These are phyloP conservation scores for Bipolaris oryzae DNA, from an alignment of 2,329 filamentous ascomycete genomes.

Conservation along the genomic window DNA sequence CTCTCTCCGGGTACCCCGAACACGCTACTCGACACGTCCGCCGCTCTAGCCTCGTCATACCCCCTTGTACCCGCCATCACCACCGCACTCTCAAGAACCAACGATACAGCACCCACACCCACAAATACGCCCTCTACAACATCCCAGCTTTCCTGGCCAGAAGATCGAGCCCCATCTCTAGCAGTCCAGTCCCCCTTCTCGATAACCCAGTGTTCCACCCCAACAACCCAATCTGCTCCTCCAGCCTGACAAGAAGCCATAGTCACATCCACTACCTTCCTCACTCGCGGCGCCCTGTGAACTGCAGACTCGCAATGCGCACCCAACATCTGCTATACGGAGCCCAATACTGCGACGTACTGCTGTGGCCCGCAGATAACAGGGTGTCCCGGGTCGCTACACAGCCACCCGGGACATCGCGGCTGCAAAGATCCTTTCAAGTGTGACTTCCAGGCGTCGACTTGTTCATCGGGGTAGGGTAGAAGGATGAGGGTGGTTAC, in stretches of 20 bases:
- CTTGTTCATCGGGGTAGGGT: not conserved
- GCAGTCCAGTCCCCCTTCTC: not conserved
- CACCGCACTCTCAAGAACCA: too few relatives aligned
- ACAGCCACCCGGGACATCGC: not conserved
- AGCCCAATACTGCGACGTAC: not conserved
- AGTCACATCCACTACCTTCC: not conserved
- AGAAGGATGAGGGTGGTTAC: too few relatives aligned
- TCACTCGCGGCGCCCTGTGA: not conserved
- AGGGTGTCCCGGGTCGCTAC: not conserved
- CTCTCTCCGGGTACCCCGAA: too few relatives aligned
- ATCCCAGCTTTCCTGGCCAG: not conserved
- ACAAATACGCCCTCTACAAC: too few relatives aligned
- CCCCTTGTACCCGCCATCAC: too few relatives aligned
- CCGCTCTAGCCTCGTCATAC: too few relatives aligned
- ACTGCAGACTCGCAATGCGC: not conserved
- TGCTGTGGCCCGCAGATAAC: not conserved
- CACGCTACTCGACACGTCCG: too few relatives aligned
- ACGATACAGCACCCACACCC: too few relatives aligned
- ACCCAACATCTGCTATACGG: conserved; percentile 1
- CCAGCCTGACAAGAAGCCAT: not conserved
- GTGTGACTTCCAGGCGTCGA: not conserved
- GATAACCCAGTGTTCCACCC: too few relatives aligned
- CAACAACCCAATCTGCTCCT: too few relatives aligned
- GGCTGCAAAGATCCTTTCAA: not conserved
- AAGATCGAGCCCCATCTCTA: not conserved